Percentiles rank a stretch among this genome's conserved stretches.
Evolutionary conservation across 495 filamentous ascomycete species (phyloP).

Genomic region (Xylaria cubensis): DNA sequence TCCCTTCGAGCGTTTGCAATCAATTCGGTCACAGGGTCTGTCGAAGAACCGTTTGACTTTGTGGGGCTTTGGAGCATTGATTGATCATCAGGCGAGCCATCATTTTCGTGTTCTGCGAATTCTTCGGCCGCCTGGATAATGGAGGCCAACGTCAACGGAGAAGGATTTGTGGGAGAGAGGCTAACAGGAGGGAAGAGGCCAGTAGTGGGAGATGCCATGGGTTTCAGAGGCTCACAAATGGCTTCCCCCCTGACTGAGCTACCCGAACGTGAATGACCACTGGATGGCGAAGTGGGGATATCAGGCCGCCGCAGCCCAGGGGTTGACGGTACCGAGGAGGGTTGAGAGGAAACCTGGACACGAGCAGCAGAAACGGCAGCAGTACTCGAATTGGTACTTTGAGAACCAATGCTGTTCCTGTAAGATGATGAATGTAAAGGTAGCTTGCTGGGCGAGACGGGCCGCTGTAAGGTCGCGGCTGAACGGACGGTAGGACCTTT

Average conservation of each 20-base stretch:
- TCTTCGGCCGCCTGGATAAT: slow-evolving; percentile 59
- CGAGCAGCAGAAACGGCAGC: slow-evolving; percentile 17
- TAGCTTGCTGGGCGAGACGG: slow-evolving; percentile 52
- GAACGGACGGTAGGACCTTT: slow-evolving; percentile 42
- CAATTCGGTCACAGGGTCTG: slow-evolving; percentile 66
- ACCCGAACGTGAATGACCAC: slow-evolving; percentile 40
- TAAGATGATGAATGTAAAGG: slow-evolving; percentile 39
- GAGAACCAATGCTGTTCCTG: slow-evolving; percentile 28
- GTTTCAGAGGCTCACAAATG: slow-evolving; percentile 20
- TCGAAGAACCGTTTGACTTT: slow-evolving; percentile 49
- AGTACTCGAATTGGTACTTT: not conserved
- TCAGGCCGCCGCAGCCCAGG: slow-evolving; percentile 35
- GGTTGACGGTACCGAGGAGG: slow-evolving; percentile 37
- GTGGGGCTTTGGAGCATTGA: slow-evolving; percentile 57
- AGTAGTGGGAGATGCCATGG: slow-evolving; percentile 27
- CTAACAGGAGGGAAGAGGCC: slow-evolving; percentile 32
- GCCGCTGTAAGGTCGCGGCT: slow-evolving; percentile 40
- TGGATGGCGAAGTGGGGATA: slow-evolving; percentile 29
- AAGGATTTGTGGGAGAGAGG: slow-evolving; percentile 35
- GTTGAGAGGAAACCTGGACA: slow-evolving; percentile 27
- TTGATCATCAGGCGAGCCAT: slow-evolving; percentile 32
- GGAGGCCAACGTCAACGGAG: slow-evolving; percentile 48
- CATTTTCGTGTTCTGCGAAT: slow-evolving; percentile 42
- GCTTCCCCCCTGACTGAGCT: slow-evolving; percentile 37
- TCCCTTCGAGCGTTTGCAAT: slow-evolving; percentile 87